Conservation (phyloP, 106 monocot genomes). For the Hemerocallis citrina region DNA sequence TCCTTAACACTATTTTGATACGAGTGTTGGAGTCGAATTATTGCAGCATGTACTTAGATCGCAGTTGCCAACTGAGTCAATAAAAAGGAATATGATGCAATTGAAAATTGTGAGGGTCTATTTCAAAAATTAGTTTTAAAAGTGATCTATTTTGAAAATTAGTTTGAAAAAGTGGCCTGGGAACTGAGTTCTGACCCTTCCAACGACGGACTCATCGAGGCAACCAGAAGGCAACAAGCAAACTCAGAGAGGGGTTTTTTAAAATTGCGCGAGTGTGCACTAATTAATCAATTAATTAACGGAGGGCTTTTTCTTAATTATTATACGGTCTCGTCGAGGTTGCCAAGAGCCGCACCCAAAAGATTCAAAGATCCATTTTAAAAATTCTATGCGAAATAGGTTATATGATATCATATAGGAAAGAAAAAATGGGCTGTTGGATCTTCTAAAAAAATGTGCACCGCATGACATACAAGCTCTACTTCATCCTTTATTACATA, state of each 20-base stretch:
- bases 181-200: neutral
- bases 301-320: neutral
- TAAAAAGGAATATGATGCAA: too few species aligned
- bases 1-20: too few species aligned
- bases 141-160: neutral
- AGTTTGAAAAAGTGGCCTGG: neutral
- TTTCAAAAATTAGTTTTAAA: neutral
- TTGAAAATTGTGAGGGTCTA: too few species aligned
- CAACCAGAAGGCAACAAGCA: neutral
- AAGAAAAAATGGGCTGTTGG: too few species aligned
- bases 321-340: neutral
- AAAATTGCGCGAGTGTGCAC: neutral
- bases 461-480: too few species aligned
- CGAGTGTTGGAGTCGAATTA: too few species aligned
- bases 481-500: too few species aligned
- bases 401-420: too few species aligned
- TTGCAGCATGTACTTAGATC: too few species aligned
- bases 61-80: too few species aligned
- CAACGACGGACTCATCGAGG: conserved; percentile 4
- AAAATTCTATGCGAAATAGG: too few species aligned
- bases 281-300: neutral
- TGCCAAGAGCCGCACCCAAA: neutral
- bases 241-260: neutral
- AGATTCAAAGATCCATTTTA: neutral
- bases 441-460: too few species aligned